phyloP scores from a whole-genome alignment of 2,329 filamentous ascomycete species.

The Fusarium chuoi region DNA sequence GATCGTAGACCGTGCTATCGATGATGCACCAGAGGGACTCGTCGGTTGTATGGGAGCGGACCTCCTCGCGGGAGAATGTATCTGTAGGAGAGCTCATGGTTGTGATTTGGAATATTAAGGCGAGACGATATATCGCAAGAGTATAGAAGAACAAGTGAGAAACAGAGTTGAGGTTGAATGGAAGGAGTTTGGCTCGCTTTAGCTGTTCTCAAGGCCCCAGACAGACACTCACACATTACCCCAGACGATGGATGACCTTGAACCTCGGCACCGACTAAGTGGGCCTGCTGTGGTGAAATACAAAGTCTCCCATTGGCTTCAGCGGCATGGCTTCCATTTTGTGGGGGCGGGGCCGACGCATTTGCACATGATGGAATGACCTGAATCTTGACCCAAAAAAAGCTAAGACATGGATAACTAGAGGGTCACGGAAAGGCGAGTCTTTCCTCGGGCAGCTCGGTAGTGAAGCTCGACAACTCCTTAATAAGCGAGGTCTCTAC shows the following conservation, averaged over 20 bases:
- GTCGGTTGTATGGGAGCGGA: slow-evolving; percentile 79
- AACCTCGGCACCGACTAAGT: slow-evolving; percentile 40
- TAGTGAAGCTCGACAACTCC: not conserved
- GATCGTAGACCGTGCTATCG: slow-evolving; percentile 88
- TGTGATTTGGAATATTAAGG: not conserved
- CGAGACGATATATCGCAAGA: not conserved
- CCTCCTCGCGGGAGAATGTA: slow-evolving; percentile 70
- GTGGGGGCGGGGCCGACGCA: slow-evolving; percentile 36
- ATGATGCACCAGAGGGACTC: slow-evolving; percentile 86
- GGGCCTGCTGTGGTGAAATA: slow-evolving; percentile 29
- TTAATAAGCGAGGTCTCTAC: not conserved
- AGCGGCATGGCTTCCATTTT: slow-evolving; percentile 32
- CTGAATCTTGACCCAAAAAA: not conserved
- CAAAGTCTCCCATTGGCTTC: slow-evolving; percentile 15
- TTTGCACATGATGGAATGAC: slow-evolving; percentile 25
- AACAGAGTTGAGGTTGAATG: not conserved
- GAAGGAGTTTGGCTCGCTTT: not conserved
- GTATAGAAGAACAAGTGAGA: not conserved
- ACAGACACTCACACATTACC: not conserved
- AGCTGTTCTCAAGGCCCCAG: slow-evolving; percentile 3
- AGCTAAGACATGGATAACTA: not conserved
- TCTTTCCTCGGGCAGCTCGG: slow-evolving; percentile 5
- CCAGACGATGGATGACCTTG: slow-evolving; percentile 23
- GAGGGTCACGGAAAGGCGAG: slow-evolving; percentile 29
- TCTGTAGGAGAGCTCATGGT: slow-evolving; percentile 52